A percentile compares a stretch with the other conserved stretches of the same genome.
phyloP scores from a whole-genome alignment of 345 rosid genomes.

The Eucalyptus erythrocorys region DNA sequence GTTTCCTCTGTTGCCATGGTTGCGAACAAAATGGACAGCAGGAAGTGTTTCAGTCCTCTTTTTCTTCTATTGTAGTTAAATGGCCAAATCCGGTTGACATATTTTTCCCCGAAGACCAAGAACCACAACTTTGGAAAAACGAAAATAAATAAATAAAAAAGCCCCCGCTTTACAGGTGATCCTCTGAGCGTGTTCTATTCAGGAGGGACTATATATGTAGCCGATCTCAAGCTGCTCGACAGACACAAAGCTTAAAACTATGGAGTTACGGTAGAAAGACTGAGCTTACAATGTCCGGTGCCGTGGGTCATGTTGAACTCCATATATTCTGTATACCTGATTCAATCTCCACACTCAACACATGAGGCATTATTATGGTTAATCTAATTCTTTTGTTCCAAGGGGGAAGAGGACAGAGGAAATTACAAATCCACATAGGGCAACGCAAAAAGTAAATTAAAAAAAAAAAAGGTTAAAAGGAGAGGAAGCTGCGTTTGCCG shows the following conservation, averaged over 20 bases:
- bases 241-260: not conserved
- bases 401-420: not conserved
- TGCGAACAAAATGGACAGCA: not conserved
- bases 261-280: not conserved
- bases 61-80: not conserved
- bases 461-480: accelerated
- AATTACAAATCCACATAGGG: not conserved
- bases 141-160: not conserved
- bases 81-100: not conserved
- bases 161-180: not conserved
- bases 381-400: not conserved
- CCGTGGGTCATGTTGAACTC: not conserved
- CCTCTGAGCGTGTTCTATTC: not conserved
- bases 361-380: not conserved
- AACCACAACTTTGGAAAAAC: not conserved
- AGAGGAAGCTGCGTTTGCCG: conserved; percentile 43
- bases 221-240: not conserved
- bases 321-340: not conserved
- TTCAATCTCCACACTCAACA: not conserved
- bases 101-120: not conserved
- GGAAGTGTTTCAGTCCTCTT: not conserved
- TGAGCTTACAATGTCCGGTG: not conserved
- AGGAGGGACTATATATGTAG: not conserved
- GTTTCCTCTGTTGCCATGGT: not conserved
- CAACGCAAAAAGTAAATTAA: not conserved